Evolutionary conservation across 257 asterid species (phyloP).

Genomic region (Primulina tabacum): DNA sequence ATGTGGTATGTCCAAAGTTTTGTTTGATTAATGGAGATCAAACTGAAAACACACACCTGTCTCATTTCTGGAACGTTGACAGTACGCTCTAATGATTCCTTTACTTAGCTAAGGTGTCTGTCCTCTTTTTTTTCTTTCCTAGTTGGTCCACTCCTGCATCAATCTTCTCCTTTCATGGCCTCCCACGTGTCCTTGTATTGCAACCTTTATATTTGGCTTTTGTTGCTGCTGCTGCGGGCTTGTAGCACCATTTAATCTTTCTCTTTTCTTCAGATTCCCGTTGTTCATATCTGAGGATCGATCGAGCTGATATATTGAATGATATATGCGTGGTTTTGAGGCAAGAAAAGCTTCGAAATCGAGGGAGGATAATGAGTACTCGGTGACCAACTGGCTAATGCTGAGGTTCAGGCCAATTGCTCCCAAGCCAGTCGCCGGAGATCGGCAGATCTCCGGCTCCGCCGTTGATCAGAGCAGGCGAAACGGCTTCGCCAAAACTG

Average conservation of each 20-base stretch:
- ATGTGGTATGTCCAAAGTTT: background rate
- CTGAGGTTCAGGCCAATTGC: slow-evolving; percentile 55
- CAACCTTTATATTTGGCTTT: background rate
- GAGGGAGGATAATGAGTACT: background rate
- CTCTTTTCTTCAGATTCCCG: background rate
- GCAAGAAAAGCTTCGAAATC: slow-evolving; percentile 18
- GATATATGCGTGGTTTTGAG: slow-evolving; percentile 26
- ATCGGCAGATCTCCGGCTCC: slow-evolving; percentile 4
- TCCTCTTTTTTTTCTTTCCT: background rate
- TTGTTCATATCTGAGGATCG: background rate
- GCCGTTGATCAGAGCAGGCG: slow-evolving; percentile 13
- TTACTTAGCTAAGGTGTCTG: background rate
- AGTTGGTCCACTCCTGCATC: background rate
- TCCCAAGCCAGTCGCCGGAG: slow-evolving; percentile 43
- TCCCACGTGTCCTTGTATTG: background rate
- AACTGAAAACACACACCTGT: background rate
- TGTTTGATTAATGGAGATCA: background rate
- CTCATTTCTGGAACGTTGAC: background rate
- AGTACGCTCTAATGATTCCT: background rate
- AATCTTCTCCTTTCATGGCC: background rate
- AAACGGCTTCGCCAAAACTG: slow-evolving; percentile 17
- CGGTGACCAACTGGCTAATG: slow-evolving; percentile 33
- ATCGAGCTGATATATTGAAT: too few relatives aligned
- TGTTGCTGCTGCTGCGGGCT: background rate
- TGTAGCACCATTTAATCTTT: background rate